Conservation (phyloP, 768 basidiomycete species). For the Suillus decipiens region DNA sequence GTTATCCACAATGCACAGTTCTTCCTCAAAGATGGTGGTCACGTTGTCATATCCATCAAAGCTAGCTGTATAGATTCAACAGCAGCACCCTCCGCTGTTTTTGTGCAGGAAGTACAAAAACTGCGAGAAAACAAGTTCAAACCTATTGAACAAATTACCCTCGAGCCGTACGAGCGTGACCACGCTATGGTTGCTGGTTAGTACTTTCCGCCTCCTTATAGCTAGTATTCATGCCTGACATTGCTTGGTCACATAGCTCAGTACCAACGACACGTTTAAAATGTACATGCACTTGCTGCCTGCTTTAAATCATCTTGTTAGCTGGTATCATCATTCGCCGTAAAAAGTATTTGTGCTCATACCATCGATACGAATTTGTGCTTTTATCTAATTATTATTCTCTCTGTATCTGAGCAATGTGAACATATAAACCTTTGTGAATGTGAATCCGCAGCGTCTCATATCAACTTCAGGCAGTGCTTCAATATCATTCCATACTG, state of each 20-base stretch:
- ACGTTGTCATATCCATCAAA: conserved; percentile 96
- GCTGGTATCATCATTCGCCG: conserved; percentile 4
- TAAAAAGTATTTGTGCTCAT: conserved; percentile 21
- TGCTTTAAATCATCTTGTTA: conserved; percentile 8
- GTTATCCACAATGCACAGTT: conserved; percentile 90
- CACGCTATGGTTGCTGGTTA: conserved; percentile 88
- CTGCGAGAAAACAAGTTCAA: conserved; percentile 82
- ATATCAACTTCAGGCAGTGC: not conserved
- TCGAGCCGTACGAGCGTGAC: conserved; percentile 91
- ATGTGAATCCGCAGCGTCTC: not conserved
- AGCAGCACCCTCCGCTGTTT: conserved; percentile 85
- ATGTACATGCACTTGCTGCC: conserved; percentile 13
- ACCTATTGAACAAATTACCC: conserved; percentile 92
- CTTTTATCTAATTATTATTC: conserved; percentile 18
- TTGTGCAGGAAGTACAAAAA: conserved; percentile 82
- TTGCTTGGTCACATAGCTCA: conserved; percentile 34
- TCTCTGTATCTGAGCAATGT: conserved; percentile 1
- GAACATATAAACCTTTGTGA: not conserved
- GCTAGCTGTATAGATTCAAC: conserved; percentile 99
- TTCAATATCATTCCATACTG: not conserved
- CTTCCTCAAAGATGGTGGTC: conserved; percentile 94
- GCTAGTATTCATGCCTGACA: not conserved
- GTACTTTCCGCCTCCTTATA: conserved; percentile 21
- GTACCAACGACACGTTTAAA: conserved; percentile 47
- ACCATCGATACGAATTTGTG: conserved; percentile 16